phyloP scores from a whole-genome alignment of 352 stramenopile species.

The Phytophthora idaei region DNA sequence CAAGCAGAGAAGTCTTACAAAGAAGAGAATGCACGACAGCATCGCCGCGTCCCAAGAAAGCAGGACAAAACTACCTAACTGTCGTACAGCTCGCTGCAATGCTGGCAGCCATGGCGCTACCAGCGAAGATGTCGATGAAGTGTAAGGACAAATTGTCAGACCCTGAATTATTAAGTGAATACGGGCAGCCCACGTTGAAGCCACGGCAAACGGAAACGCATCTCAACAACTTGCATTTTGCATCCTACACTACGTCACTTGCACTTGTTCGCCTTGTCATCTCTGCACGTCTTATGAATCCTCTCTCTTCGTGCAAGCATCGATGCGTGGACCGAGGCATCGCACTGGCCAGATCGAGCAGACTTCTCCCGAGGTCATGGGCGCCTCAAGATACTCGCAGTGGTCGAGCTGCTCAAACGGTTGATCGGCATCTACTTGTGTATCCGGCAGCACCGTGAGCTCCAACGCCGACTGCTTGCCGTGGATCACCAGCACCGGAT shows the following conservation, averaged over 20 bases:
- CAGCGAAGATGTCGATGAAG: not conserved
- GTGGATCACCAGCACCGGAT: conserved; percentile 33
- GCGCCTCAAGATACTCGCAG: conserved; percentile 45
- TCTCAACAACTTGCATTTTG: not conserved
- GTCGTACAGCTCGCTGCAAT: not conserved
- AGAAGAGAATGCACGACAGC: conserved; percentile 17
- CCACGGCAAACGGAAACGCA: not conserved
- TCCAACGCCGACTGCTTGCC: conserved; percentile 30
- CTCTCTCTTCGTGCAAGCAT: conserved; percentile 21
- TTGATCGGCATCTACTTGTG: not conserved
- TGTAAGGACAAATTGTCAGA: not conserved
- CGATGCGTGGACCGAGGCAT: conserved; percentile 17
- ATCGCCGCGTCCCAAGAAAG: conserved; percentile 28
- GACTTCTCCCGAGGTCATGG: conserved; percentile 37
- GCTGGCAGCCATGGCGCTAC: not conserved
- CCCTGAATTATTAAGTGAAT: not conserved
- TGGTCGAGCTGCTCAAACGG: conserved; percentile 10
- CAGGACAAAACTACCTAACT: conserved; percentile 5
- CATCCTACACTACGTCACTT: conserved; percentile 7
- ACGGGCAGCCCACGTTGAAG: not conserved
- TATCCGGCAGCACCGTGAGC: conserved; percentile 22
- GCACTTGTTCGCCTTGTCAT: conserved; percentile 18
- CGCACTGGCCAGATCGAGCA: conserved; percentile 14
- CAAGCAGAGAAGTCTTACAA: conserved; percentile 6
- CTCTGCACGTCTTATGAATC: conserved; percentile 7